phyloP scores from a whole-genome alignment of 2,329 filamentous ascomycete species.

The Aspergillus brasiliensis region DNA sequence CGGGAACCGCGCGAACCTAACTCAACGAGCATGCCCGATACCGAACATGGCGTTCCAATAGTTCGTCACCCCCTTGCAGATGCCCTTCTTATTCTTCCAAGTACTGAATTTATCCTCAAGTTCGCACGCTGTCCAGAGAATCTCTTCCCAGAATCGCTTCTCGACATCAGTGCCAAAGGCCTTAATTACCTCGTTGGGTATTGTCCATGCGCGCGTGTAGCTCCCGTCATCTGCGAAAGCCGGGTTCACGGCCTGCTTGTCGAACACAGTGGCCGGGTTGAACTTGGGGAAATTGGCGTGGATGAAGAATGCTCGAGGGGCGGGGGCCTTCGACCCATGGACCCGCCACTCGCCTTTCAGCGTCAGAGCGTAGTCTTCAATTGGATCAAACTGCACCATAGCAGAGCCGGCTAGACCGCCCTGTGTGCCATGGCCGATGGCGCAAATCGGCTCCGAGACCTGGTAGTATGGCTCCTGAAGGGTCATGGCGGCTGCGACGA shows the following conservation, averaged over 20 bases:
- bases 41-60: slow-evolving; percentile 42
- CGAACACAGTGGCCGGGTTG: slow-evolving; percentile 42
- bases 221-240: slow-evolving; percentile 34
- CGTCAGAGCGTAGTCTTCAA: slow-evolving; percentile 34
- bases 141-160: slow-evolving; percentile 42
- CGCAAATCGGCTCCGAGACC: slow-evolving; percentile 40
- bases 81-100: slow-evolving; percentile 35
- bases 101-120: slow-evolving; percentile 36
- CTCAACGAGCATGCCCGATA: background rate
- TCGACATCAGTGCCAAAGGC: slow-evolving; percentile 41
- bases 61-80: slow-evolving; percentile 35
- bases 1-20: background rate
- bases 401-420: slow-evolving; percentile 38
- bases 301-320: slow-evolving; percentile 41
- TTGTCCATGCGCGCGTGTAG: slow-evolving; percentile 37
- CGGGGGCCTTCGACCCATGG: slow-evolving; percentile 29
- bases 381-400: slow-evolving; percentile 43
- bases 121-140: slow-evolving; percentile 42
- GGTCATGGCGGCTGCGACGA: slow-evolving; percentile 48
- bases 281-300: slow-evolving; percentile 46
- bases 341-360: slow-evolving; percentile 27
- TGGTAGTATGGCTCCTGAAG: slow-evolving; percentile 45
- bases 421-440: slow-evolving; percentile 34
- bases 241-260: slow-evolving; percentile 30
- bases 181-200: slow-evolving; percentile 30